Percentiles rank a stretch among this genome's conserved stretches.
These are phyloP conservation scores for Phyllosticta paracitricarpa DNA, from an alignment of 2,329 filamentous ascomycete genomes.

Conservation along the genomic window DNA sequence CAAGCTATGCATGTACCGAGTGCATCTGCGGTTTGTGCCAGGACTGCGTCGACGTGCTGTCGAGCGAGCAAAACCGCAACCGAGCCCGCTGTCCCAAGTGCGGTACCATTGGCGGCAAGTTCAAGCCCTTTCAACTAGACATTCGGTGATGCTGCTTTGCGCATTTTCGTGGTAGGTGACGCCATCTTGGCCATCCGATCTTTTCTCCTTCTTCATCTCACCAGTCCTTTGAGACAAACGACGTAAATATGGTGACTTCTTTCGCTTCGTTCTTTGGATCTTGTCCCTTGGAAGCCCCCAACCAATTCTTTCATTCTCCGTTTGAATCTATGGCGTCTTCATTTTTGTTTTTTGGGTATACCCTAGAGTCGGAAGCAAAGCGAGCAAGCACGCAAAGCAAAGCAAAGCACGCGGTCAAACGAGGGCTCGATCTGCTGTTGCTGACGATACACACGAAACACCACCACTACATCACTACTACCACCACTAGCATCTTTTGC, in stretches of 20 bases:
- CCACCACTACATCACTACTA: not conserved
- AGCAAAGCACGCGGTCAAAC: not conserved
- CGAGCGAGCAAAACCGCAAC: slow-evolving; percentile 61
- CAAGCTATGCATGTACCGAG: slow-evolving; percentile 89
- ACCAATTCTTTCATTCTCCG: not conserved
- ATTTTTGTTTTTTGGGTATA: slow-evolving; percentile 8
- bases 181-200: not conserved
- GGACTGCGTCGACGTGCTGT: slow-evolving; percentile 73
- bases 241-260: not conserved
- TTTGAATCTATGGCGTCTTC: not conserved
- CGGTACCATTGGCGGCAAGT: slow-evolving; percentile 66
- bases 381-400: not conserved
- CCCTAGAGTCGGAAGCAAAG: slow-evolving; percentile 10
- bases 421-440: not conserved
- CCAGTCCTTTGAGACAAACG: not conserved
- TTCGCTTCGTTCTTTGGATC: not conserved
- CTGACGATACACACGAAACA: not conserved
- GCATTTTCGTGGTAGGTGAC: not conserved
- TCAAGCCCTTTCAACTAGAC: slow-evolving; percentile 78
- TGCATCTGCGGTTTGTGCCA: slow-evolving; percentile 91
- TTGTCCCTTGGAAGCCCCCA: not conserved
- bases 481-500: not conserved
- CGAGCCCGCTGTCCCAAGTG: slow-evolving; percentile 66
- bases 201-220: not conserved
- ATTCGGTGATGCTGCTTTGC: slow-evolving; percentile 48